Evolutionary conservation across 148 eudicot species (phyloP).

Genomic region (Diospyros kaki): DNA sequence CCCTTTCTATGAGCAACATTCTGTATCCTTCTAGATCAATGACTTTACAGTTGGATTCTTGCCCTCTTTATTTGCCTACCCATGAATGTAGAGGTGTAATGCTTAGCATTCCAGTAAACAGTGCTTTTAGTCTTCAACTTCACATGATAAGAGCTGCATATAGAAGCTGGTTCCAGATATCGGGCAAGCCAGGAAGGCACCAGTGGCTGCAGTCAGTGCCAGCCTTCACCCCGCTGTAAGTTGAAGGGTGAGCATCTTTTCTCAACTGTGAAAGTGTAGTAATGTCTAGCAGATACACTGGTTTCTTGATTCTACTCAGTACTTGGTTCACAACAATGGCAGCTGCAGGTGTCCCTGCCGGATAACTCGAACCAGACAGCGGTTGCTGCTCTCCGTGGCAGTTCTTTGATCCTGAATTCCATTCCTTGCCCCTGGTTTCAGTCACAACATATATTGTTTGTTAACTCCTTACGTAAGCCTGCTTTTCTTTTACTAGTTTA

Average conservation of each 20-base stretch:
- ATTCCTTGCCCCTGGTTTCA: conserved; percentile 57
- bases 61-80: neutral
- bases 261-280: conserved; percentile 63
- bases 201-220: conserved; percentile 85
- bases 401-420: conserved; percentile 18
- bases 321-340: conserved; percentile 57
- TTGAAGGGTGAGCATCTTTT: conserved; percentile 72
- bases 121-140: neutral
- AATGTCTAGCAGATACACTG: conserved; percentile 68
- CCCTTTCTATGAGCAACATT: conserved; percentile 2
- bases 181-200: conserved; percentile 94
- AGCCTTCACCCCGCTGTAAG: conserved; percentile 39
- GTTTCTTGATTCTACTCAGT: conserved; percentile 49
- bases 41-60: neutral
- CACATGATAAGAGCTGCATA: conserved; percentile 47
- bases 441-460: neutral
- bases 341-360: conserved; percentile 37
- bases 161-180: conserved; percentile 33
- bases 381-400: conserved; percentile 30
- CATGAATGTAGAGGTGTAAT: neutral
- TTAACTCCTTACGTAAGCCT: neutral
- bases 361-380: conserved; percentile 25
- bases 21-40: neutral
- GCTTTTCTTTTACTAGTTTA: neutral
- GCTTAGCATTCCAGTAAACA: neutral